Base-by-base conservation (phyloP, 2,329 filamentous ascomycete genomes). In the Phialemonium atrogriseum region DNA sequence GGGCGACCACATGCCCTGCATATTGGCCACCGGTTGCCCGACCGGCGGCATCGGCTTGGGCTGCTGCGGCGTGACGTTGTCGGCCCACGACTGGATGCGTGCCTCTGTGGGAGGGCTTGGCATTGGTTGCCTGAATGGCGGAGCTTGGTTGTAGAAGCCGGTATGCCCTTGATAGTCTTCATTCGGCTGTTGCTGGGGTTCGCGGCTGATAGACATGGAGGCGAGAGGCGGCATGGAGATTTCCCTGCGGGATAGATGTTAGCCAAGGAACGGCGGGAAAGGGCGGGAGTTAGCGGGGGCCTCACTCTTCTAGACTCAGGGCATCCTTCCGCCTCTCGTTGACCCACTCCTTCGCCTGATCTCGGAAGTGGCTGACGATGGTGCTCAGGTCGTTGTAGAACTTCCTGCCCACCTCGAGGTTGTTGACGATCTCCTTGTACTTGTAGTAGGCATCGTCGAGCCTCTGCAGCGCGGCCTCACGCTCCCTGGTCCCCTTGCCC, bases 381-480 rank as follows among this genome's bases (percentile, higher is more conserved):
- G 82, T 84, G 27, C 83, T 84, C 5, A 98, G 69, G 50, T 96
- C 88, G 45, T 98, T 98, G 63, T 96, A 98, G 53, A 98, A 98
- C 54, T 91, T 95, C 32, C 89, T 70, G 1, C 86, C 91, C 0
- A 83, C 84, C 43, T 96, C 89, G 3, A 95, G 69, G 50, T 96
- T 94, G 42, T 76, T 84, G 35, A 94, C 77, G 35, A 96, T 85
- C 54, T 98, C 89, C 59, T 94, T 94, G 64, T 96, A 96, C 59
- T 89, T 93, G 56, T 87, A 78, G 53, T 94, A 96, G 1, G 86
- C 89, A 41, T 84, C 87, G 55, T 96, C 89, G 8, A 98, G 66
- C 39, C 73, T 77, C 56, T 98, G 91, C 29, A 98, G 60, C 0
- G 86, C 87, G 44, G 82, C 73, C 53, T 96, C 89, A 10, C 91